Percentiles rank a stretch among this genome's conserved stretches.
phyloP scores from a whole-genome alignment of 331 rosid species.

The Acacia concinna region DNA sequence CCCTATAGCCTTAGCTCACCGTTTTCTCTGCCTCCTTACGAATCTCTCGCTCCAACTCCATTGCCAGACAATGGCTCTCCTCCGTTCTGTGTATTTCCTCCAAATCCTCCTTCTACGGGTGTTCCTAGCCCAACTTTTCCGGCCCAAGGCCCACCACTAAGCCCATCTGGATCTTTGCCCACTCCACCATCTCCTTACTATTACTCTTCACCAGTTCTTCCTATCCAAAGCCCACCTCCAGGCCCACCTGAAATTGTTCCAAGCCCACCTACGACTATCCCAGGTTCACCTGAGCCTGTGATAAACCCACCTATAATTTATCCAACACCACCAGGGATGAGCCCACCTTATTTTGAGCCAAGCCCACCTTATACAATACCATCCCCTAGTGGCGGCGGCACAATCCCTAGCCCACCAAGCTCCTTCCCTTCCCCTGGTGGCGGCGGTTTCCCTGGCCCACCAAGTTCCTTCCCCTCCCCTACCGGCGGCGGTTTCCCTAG shows the following conservation, averaged over 20 bases:
- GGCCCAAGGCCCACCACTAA: conserved; percentile 39
- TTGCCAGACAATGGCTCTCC: conserved; percentile 62
- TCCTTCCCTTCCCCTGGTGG: conserved; percentile 38
- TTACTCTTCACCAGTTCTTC: neutral
- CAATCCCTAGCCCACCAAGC: conserved; percentile 35
- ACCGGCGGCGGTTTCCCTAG: conserved; percentile 21
- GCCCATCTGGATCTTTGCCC: conserved; percentile 35
- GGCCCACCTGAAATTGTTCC: conserved; percentile 41
- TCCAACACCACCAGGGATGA: conserved; percentile 41
- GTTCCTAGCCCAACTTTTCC: conserved; percentile 59
- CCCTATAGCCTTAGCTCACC: conserved; percentile 78
- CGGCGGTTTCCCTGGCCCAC: conserved; percentile 31
- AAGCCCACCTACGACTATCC: conserved; percentile 37
- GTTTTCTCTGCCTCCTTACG: conserved; percentile 71
- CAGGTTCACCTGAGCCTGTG: conserved; percentile 44
- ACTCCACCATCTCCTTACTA: conserved; percentile 26
- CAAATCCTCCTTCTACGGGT: conserved; percentile 47
- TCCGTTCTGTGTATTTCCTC: conserved; percentile 71
- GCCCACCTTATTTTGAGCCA: conserved; percentile 59
- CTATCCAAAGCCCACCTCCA: conserved; percentile 41
- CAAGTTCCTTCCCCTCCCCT: conserved; percentile 55
- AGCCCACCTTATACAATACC: conserved; percentile 52
- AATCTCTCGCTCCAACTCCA: conserved; percentile 65
- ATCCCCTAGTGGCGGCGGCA: conserved; percentile 34
- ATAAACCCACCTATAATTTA: conserved; percentile 39